A percentile compares a stretch with the other conserved stretches of the same genome.
Conservation (phyloP, 106 monocot species). For the Dendrobium catenatum region DNA sequence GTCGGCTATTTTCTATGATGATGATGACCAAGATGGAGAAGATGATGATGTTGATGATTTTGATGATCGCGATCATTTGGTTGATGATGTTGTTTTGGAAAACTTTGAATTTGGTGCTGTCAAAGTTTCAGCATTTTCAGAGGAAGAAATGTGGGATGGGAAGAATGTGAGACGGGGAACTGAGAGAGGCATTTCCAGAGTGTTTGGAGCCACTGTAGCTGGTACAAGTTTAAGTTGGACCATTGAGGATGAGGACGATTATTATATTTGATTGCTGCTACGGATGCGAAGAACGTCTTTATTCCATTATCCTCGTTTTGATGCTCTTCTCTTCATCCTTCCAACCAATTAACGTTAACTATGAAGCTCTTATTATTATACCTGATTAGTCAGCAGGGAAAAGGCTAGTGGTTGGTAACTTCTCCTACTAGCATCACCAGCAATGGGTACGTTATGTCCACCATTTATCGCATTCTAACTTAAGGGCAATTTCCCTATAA, state of each 20-base stretch:
- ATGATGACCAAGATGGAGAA: background rate
- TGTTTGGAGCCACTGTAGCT: conserved; percentile 16
- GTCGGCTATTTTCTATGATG: conserved; percentile 11
- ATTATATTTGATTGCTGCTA: conserved; percentile 26
- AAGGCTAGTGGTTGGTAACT: background rate
- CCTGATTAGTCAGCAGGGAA: background rate
- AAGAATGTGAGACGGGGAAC: background rate
- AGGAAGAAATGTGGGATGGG: conserved; percentile 37
- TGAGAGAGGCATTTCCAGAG: conserved; percentile 17
- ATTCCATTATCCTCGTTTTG: background rate
- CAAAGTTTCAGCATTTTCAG: conserved; percentile 36
- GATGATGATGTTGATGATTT: background rate
- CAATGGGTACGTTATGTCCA: background rate
- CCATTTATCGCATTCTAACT: background rate
- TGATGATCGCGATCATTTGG: conserved; percentile 19
- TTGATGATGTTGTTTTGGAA: conserved; percentile 19
- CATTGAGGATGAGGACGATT: conserved; percentile 53
- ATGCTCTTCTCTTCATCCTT: background rate
- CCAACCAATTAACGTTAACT: background rate
- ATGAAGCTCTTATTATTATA: background rate
- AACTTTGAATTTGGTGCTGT: conserved; percentile 10
- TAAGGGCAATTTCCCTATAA: background rate
- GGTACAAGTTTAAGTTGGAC: conserved; percentile 29
- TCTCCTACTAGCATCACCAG: background rate
- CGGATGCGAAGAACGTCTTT: background rate